Conservation (phyloP, 192 early-diverging fungal species). For the Backusella mclennaniae region DNA sequence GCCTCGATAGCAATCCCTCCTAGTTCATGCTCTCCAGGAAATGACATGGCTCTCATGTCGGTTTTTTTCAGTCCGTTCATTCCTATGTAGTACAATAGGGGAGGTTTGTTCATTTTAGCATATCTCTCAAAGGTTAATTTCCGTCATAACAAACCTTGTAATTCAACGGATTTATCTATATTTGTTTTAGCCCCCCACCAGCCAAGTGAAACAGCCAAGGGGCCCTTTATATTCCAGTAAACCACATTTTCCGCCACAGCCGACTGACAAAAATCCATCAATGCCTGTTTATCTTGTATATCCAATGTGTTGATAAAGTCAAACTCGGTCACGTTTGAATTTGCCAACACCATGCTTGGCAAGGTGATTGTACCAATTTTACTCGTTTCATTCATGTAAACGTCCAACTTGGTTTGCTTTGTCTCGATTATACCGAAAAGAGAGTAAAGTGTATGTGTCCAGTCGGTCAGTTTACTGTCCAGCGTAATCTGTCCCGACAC, state of each 20-base stretch:
- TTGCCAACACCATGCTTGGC: background rate
- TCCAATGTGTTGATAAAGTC: slow-evolving; percentile 22
- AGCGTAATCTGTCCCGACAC: slow-evolving; percentile 11
- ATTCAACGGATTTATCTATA: background rate
- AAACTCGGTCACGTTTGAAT: slow-evolving; percentile 11
- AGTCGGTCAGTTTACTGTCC: background rate
- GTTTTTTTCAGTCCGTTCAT: slow-evolving; percentile 35
- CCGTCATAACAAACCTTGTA: slow-evolving; percentile 14
- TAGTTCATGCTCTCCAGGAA: slow-evolving; percentile 29
- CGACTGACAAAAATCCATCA: slow-evolving; percentile 22
- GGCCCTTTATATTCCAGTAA: slow-evolving; percentile 8
- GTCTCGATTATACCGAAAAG: slow-evolving; percentile 9
- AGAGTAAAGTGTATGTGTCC: background rate
- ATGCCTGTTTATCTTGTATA: slow-evolving; percentile 7
- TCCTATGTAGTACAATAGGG: slow-evolving; percentile 9
- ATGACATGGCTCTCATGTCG: slow-evolving; percentile 22
- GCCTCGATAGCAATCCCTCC: slow-evolving; percentile 28
- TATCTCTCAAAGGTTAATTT: background rate
- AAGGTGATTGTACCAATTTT: slow-evolving; percentile 20
- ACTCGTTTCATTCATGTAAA: background rate
- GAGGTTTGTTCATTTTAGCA: background rate
- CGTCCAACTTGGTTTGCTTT: background rate
- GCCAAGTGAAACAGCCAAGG: slow-evolving; percentile 1
- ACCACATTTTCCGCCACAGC: slow-evolving; percentile 7
- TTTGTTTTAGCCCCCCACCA: background rate